Evolutionary conservation across 2,329 filamentous ascomycete species (phyloP), one percentile per base, ranked within the genome.

Genomic region (Colletotrichum falcatum): DNA sequence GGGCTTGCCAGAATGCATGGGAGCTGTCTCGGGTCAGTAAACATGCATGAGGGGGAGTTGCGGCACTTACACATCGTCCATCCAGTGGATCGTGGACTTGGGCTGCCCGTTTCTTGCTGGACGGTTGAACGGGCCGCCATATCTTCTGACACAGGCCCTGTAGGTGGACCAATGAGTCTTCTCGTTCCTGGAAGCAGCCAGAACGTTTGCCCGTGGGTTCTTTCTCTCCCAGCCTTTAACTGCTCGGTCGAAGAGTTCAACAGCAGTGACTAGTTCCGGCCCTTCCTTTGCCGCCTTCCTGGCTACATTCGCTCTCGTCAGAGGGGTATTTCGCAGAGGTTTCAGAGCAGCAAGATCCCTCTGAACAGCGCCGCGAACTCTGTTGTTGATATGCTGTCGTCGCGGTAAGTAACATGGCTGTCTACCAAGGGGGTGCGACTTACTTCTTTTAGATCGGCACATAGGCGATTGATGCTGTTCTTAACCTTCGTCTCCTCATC

Each of bases 131-230:
- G 16, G 3, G 1, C 49, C 62, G 1, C 72, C 72, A 1, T 54
- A 1, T 16, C 67, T 53, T 16, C n/a, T 42, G 20, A 71, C 63
- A 8, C 62, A 71, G 5, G 71, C 71, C 8, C n/a, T 58, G 35
- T 65, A 74, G 0, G 72, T 74, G 3, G 53, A 20, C 58, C 59
- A 66, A 14, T 73, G 60, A 8, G 66, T 11, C 16, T 35, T 56
- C 5, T 58, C 60, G 12, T 62, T 9, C 20, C 33, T 53, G 2
- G n/a, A 39, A 1, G 14, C 12, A 3, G 23, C 16, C 6, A 14
- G 1, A 30, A 33, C 18, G 3, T 46, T 20, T 4, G 33, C 58
- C 16, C 35, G 26, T 1, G 23, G 42, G 5, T 63, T 67, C 42
- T 63, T 67, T 0, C 3, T 28, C 20, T 26, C 28, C 64, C 64